These are phyloP conservation scores for Metschnikowia koreensis DNA, from an alignment of 805 yeast genomes.

Conservation along the genomic window DNA sequence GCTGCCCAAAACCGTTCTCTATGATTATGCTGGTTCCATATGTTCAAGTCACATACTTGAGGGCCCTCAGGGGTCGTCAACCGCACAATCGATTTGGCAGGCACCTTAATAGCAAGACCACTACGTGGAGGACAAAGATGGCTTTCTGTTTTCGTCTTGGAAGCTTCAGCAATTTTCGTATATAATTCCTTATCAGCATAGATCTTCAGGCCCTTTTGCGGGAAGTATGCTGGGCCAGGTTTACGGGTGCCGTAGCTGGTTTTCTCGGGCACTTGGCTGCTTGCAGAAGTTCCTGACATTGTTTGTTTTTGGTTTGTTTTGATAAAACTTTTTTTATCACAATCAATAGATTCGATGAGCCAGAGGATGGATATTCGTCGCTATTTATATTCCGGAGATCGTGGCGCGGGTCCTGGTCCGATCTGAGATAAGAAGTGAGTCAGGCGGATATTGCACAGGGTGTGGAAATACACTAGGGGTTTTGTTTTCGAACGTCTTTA, in stretches of 20 bases:
- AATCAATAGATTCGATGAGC: no score
- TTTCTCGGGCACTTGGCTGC: constrained; percentile 29
- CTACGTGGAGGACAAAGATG: constrained; percentile 52
- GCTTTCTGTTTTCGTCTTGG: constrained; percentile 42
- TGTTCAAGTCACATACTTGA: constrained; percentile 67
- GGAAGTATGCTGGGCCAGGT: constrained; percentile 58
- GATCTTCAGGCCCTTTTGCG: constrained; percentile 52
- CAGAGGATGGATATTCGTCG: no score
- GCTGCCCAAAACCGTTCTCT: constrained; percentile 70
- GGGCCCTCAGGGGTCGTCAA: constrained; percentile 67
- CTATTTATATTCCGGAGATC: no score
- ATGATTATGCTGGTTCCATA: constrained; percentile 61
- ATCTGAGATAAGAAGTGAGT: no score
- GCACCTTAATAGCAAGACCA: constrained; percentile 63
- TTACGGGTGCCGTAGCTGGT: constrained; percentile 37
- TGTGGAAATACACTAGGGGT: no score
- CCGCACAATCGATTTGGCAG: constrained; percentile 57
- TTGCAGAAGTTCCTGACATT: constrained; percentile 6
- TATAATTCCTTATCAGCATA: constrained; percentile 51
- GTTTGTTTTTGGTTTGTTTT: neutral
- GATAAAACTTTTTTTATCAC: neutral
- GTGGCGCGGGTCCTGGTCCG: no score
- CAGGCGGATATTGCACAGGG: no score
- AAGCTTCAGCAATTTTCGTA: constrained; percentile 41
- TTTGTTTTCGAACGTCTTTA: no score